Percentiles rank a stretch among this genome's conserved stretches.
Conservation (phyloP, 495 filamentous ascomycete species). For the Amphirosellinia nigrospora region DNA sequence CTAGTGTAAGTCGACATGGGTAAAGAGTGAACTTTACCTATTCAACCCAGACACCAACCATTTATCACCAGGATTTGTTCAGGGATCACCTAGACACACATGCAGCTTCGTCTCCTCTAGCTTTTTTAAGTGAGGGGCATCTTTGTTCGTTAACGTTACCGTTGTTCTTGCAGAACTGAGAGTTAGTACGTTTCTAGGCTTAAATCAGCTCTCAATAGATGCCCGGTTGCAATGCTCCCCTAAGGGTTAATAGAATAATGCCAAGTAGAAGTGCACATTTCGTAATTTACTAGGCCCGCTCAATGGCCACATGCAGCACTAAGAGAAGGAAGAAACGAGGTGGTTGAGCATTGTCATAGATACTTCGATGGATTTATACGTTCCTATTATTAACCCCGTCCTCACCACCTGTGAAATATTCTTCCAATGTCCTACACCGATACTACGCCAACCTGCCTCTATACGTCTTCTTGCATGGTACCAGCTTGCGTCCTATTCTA, state of each 20-base stretch:
- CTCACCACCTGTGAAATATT: constrained; percentile 25
- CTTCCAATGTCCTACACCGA: constrained; percentile 21
- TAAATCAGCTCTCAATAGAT: constrained; percentile 5
- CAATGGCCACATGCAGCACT: constrained; percentile 19
- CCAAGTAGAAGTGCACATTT: constrained; percentile 16
- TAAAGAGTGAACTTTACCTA: constrained; percentile 3
- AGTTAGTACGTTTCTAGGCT: neutral
- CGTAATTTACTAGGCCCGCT: neutral
- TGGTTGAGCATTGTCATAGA: constrained; percentile 1
- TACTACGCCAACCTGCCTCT: constrained; percentile 25
- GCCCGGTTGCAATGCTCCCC: constrained; percentile 6
- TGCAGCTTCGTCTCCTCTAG: constrained; percentile 21
- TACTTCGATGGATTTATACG: constrained; percentile 21
- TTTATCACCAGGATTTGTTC: neutral
- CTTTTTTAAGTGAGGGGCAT: constrained; percentile 5
- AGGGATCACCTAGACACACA: constrained; percentile 16
- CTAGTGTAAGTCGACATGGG: constrained; percentile 8
- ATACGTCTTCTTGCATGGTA: constrained; percentile 34
- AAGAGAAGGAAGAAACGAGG: neutral
- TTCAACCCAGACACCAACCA: neutral
- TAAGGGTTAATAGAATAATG: constrained; percentile 5
- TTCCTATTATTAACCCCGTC: constrained; percentile 24
- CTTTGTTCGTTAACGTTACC: constrained; percentile 14
- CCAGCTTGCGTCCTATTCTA: constrained; percentile 28
- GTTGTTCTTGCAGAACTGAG: neutral